Base-by-base conservation (phyloP, 2,329 filamentous ascomycete genomes). In the Calonectria pseudoturangicola region DNA sequence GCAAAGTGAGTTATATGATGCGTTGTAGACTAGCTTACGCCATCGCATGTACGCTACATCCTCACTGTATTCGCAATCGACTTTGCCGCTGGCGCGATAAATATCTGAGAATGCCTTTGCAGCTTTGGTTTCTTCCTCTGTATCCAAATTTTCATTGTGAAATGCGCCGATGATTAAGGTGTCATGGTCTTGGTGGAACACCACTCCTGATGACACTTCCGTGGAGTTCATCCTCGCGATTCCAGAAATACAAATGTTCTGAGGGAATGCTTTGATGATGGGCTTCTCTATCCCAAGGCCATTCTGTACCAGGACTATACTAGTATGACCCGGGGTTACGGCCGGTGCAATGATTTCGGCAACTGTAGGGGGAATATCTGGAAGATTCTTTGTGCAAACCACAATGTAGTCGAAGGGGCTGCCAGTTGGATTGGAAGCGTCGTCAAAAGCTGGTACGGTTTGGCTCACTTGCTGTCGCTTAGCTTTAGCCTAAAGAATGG, bases 241-340 rank as follows among this genome's bases (percentile, higher is more conserved):
- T 2, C 89, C 89, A 1, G 87, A 89, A 1, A 92, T 83, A 3
- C 91, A 77, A 0, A 86, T 78, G 70, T 89, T 91, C 4, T 79
- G 65, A 0, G 90, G 89, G 75, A 90, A 91, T 0, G 82, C 80
- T 1, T 76, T 70, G 15, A 89, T 78, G 21, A 92, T 78, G 0
- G 89, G 89, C 43, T 85, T 86, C 73, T 92, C 89, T 72, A 92
- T 92, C 74, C 92, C 90, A 10, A 92, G 81, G 0, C 91, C 91
- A 75, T 92, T 92, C 73, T 92, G 91, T 7, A 91, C 82, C 4
- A 92, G 84, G 0, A 92, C 83, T 60, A 92, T 88, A 27, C 85
- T 84, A 0, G 90, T 91, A 28, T 87, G 82, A 1, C 83, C 84
- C 0, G 85, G 84, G 0, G 87, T 88, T 2, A 92, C 82, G 2